Evolutionary conservation across 352 stramenopile species (phyloP).

Genomic region (Phytopythium oedochilum): DNA sequence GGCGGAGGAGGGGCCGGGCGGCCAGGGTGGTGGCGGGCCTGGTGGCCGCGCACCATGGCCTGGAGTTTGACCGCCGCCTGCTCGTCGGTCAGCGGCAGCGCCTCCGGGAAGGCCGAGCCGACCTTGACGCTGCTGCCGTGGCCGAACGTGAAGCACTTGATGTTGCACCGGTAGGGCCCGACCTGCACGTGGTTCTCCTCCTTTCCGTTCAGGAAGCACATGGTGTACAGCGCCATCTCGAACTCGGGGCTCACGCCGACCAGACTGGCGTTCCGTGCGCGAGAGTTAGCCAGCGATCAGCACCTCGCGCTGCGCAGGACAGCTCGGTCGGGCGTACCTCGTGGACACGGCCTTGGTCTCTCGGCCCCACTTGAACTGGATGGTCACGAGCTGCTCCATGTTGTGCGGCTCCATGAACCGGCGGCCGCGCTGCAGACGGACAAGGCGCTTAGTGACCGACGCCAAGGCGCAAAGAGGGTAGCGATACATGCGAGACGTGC

Average conservation of each 20-base stretch:
- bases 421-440: slow-evolving; percentile 31
- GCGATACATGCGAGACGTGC: slow-evolving; percentile 1
- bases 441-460: not conserved
- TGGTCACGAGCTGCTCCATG: slow-evolving; percentile 91
- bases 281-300: not conserved
- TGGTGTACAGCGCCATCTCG: slow-evolving; percentile 95
- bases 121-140: slow-evolving; percentile 73
- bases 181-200: slow-evolving; percentile 86
- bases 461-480: not conserved
- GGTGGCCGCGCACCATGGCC: slow-evolving; percentile 47
- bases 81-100: slow-evolving; percentile 57
- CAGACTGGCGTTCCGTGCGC: slow-evolving; percentile 38
- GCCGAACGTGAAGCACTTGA: slow-evolving; percentile 88
- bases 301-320: not conserved
- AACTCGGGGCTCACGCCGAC: slow-evolving; percentile 95
- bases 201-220: slow-evolving; percentile 91
- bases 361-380: slow-evolving; percentile 93
- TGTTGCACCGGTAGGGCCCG: slow-evolving; percentile 83
- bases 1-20: slow-evolving; percentile 19
- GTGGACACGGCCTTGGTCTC: slow-evolving; percentile 90
- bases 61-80: slow-evolving; percentile 80
- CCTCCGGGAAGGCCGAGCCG: slow-evolving; percentile 75
- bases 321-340: slow-evolving; percentile 29
- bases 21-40: slow-evolving; percentile 21
- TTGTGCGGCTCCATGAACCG: slow-evolving; percentile 69